Percentiles rank a stretch among this genome's conserved stretches.
Evolutionary conservation across 768 basidiomycete genomes (phyloP).

Genomic region (Rhizopogon sp.): DNA sequence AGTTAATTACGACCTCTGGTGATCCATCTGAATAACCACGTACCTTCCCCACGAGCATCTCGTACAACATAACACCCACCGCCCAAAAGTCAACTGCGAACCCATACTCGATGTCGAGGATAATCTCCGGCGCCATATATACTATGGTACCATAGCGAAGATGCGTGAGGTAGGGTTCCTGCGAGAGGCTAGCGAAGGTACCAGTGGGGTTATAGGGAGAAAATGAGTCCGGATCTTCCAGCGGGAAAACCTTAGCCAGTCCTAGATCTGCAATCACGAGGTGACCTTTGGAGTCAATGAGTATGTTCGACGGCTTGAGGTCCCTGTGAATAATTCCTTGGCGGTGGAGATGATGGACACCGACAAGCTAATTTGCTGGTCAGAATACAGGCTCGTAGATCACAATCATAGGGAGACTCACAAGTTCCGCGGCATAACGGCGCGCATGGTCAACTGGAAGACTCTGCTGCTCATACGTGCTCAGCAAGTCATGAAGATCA

Average conservation of each 20-base stretch:
- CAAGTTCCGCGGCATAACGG: conserved; percentile 8
- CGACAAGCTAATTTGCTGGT: conserved; percentile 18
- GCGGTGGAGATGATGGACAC: conserved; percentile 41
- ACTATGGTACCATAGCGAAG: conserved; percentile 3
- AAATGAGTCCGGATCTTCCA: neutral
- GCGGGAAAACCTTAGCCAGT: conserved; percentile 34
- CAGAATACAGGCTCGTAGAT: neutral
- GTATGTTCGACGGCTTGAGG: conserved; percentile 63
- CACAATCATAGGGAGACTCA: neutral
- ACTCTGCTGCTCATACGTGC: neutral
- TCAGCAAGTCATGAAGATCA: conserved; percentile 5
- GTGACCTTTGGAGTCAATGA: conserved; percentile 44
- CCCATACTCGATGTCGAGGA: neutral
- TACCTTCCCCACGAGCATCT: conserved; percentile 7
- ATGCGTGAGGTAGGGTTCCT: conserved; percentile 1
- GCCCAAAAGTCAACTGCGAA: conserved; percentile 13
- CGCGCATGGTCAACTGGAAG: conserved; percentile 4
- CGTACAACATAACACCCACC: conserved; percentile 6
- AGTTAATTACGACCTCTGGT: neutral
- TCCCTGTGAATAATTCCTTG: conserved; percentile 66
- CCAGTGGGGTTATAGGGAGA: conserved; percentile 5
- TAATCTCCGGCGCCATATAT: conserved; percentile 11
- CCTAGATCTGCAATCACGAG: conserved; percentile 62
- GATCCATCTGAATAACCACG: neutral
- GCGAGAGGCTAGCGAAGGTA: neutral